Conservation (phyloP, 148 eudicot species). For the Dianthus caryophyllus region DNA sequence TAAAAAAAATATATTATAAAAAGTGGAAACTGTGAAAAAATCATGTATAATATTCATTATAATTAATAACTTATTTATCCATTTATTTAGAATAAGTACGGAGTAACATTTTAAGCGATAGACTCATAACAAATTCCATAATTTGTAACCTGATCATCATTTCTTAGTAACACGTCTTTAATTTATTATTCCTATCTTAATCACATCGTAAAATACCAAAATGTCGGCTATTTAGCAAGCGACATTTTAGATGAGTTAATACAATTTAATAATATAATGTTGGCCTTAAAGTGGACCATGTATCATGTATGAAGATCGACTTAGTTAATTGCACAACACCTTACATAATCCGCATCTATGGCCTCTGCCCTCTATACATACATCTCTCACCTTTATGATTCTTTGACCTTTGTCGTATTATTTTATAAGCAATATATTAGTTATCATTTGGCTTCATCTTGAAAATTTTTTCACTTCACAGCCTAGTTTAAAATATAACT, state of each 20-base stretch:
- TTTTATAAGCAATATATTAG: neutral
- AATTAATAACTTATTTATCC: too few species aligned
- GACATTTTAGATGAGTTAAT: neutral
- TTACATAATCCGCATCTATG: neutral
- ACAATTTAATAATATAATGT: neutral
- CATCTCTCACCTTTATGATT: neutral
- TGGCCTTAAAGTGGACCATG: neutral
- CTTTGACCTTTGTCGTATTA: constrained; percentile 1
- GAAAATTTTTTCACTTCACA: too few species aligned
- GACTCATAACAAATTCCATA: too few species aligned
- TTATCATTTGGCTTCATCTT: too few species aligned
- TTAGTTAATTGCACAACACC: neutral
- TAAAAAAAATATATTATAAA: too few species aligned
- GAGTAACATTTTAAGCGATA: too few species aligned
- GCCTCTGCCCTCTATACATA: constrained; percentile 1
- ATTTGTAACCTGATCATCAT: too few species aligned
- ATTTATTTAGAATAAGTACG: too few species aligned
- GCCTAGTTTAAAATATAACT: too few species aligned
- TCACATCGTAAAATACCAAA: constrained; percentile 9
- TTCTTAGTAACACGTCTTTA: neutral
- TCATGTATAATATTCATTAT: too few species aligned
- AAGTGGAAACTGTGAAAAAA: too few species aligned
- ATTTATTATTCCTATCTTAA: constrained; percentile 2
- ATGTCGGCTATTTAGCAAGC: constrained; percentile 2
- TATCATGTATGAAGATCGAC: neutral